These are phyloP conservation scores for Fusarium sp. DNA, from an alignment of 2,329 filamentous ascomycete genomes.

Conservation along the genomic window DNA sequence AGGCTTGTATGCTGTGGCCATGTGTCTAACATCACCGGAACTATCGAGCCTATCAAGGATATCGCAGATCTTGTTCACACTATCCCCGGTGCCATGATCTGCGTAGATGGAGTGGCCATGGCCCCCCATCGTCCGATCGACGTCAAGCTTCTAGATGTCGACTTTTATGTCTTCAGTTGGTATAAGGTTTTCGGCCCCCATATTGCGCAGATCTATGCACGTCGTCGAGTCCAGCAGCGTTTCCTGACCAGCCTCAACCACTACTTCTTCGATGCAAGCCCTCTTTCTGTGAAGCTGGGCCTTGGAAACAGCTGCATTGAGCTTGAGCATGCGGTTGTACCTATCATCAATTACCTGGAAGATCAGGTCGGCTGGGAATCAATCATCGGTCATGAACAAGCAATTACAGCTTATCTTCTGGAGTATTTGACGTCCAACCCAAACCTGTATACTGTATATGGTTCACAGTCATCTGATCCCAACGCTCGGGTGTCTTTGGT, in stretches of 20 bases:
- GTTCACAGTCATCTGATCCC: background rate
- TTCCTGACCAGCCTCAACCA: constrained; percentile 6
- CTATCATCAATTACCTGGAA: constrained; percentile 6
- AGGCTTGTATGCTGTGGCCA: constrained; percentile 4
- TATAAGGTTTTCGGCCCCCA: constrained; percentile 88
- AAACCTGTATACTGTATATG: background rate
- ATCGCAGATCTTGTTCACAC: constrained; percentile 14
- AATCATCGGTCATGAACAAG: constrained; percentile 1
- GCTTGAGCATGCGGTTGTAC: constrained; percentile 1
- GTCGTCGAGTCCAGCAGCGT: constrained; percentile 1
- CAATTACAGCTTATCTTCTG: constrained; percentile 3
- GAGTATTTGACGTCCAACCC: constrained; percentile 3
- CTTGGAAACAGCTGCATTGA: constrained; percentile 7
- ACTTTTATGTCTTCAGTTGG: constrained; percentile 83
- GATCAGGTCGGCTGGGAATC: constrained; percentile 10
- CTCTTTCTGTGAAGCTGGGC: background rate
- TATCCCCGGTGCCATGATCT: constrained; percentile 9
- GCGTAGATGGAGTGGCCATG: constrained; percentile 80
- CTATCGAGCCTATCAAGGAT: constrained; percentile 8
- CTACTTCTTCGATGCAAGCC: background rate
- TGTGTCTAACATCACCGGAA: constrained; percentile 14
- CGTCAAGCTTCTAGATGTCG: constrained; percentile 75
- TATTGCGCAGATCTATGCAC: constrained; percentile 4
- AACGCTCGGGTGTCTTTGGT: constrained; percentile 1
- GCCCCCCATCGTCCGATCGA: constrained; percentile 81